A percentile compares a stretch with the other conserved stretches of the same genome.
phyloP scores from a whole-genome alignment of 2,329 filamentous ascomycete species.

The Colletotrichum truncatum region DNA sequence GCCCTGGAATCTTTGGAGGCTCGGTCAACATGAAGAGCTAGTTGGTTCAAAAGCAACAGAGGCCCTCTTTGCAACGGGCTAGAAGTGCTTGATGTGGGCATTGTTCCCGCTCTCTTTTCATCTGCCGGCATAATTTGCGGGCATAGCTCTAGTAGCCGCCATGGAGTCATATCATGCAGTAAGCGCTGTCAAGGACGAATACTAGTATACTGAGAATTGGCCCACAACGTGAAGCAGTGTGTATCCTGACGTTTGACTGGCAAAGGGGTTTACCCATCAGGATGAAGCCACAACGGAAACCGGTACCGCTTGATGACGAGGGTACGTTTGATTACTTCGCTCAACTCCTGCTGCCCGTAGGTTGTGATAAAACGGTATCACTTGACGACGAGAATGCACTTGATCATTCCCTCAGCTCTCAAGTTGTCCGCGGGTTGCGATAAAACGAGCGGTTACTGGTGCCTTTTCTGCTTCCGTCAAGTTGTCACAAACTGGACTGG shows the following conservation, averaged over 20 bases:
- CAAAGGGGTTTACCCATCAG: not conserved
- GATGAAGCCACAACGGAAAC: not conserved
- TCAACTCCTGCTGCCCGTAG: not conserved
- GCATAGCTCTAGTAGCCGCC: not conserved
- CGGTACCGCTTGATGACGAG: not conserved
- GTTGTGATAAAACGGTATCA: not conserved
- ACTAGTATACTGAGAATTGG: not conserved
- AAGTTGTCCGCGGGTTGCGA: not conserved
- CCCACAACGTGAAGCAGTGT: not conserved
- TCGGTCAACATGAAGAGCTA: constrained; percentile 18
- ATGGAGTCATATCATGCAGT: not conserved
- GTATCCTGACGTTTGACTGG: not conserved
- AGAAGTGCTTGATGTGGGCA: not conserved
- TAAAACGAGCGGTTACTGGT: not conserved
- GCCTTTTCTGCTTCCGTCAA: not conserved
- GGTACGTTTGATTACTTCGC: not conserved
- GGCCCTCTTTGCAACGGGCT: not conserved
- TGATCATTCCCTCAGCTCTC: not conserved
- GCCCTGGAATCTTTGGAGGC: not conserved
- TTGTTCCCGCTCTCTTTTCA: not conserved
- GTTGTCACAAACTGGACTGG: not conserved
- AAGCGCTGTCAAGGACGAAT: not conserved
- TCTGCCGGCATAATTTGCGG: constrained; percentile 10
- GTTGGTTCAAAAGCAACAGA: not conserved
- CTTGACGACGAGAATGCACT: not conserved